Evolutionary conservation across 1,284 basidiomycete species (phyloP), one percentile per base, ranked within the genome.

Genomic region (Melampsora abietis-canadensis): DNA sequence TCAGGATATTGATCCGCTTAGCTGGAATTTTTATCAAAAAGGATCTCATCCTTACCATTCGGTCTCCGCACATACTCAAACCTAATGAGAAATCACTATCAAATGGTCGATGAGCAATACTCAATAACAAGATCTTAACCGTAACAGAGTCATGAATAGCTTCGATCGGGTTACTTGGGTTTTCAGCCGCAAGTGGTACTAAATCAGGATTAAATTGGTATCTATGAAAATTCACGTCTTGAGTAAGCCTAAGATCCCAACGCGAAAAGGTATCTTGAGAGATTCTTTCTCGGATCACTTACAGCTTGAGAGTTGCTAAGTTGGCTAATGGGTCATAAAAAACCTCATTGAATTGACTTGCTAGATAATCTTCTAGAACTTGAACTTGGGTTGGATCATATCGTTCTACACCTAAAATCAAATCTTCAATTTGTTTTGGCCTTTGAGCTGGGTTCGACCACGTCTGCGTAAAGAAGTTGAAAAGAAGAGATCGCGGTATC

Each of bases 191-290:
- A 24, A 73, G 54, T 27, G 70, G 70, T 34, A 73, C 70, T 24
- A 73, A 40, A 60, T 73, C 70, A 27, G 70, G 70, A 40, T 73
- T 73, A 31, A 73, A 65, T 60, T 73, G 70, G 40, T 66, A 73
- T 54, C 61, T 70, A 6, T 37, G 8, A 47, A 60, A 27, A 44
- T 44, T 44, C 40, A 44, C 10, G 40, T 44, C 40, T 15, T 12
- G 12, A 44, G 40, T 44, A 12, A 44, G 40, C 40, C 40, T 44
- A 15, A 44, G 14, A 44, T 7, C 17, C 31, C 31, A 24, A 30
- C 15, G 44, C 12, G 27, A 54, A 12, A 48, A 21, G 8, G 27
- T 21, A 1, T 34, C 14, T 40, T n/a, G 37, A 24, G 46, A 10
- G 37, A 19, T 19, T 54, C 34, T 51, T 30, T 31, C 31, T 34